These are phyloP conservation scores for Globisporangium orthogonon DNA, from an alignment of 352 stramenopile species.

Conservation along the genomic window DNA sequence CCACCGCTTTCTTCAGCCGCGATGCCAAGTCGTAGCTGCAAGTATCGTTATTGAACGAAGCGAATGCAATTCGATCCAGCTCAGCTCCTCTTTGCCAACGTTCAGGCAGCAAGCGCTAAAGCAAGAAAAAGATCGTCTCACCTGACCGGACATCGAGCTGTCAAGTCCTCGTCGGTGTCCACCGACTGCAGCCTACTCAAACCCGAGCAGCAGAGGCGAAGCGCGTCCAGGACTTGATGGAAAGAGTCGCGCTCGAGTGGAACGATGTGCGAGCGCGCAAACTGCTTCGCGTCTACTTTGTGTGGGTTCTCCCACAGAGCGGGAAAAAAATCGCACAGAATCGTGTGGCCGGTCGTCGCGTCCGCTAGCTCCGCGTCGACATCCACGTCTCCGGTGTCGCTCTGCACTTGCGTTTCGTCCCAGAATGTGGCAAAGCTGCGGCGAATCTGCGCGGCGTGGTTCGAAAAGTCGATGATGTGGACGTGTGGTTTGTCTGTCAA, in stretches of 20 bases:
- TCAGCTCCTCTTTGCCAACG: no score
- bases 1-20: conserved; percentile 39
- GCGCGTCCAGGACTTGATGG: conserved; percentile 44
- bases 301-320: conserved; percentile 14
- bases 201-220: conserved; percentile 21
- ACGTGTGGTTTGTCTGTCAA: conserved; percentile 31
- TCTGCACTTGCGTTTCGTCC: conserved; percentile 23
- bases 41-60: no score
- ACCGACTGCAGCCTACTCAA: conserved; percentile 22
- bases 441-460: conserved; percentile 64
- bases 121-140: conserved; percentile 9
- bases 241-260: conserved; percentile 46
- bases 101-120: no score
- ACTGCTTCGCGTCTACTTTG: conserved; percentile 2
- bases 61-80: no score
- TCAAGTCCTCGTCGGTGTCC: conserved; percentile 6
- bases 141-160: conserved; percentile 27
- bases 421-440: conserved; percentile 46
- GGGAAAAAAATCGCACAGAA: conserved; percentile 42
- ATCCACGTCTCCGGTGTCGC: conserved; percentile 20
- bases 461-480: conserved; percentile 65
- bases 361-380: conserved; percentile 22
- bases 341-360: conserved; percentile 23
- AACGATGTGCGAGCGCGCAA: conserved; percentile 26
- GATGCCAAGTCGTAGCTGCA: conserved; percentile 23